Conservation (phyloP, 2,329 filamentous ascomycete genomes). For the Intubia oerlemansii region DNA sequence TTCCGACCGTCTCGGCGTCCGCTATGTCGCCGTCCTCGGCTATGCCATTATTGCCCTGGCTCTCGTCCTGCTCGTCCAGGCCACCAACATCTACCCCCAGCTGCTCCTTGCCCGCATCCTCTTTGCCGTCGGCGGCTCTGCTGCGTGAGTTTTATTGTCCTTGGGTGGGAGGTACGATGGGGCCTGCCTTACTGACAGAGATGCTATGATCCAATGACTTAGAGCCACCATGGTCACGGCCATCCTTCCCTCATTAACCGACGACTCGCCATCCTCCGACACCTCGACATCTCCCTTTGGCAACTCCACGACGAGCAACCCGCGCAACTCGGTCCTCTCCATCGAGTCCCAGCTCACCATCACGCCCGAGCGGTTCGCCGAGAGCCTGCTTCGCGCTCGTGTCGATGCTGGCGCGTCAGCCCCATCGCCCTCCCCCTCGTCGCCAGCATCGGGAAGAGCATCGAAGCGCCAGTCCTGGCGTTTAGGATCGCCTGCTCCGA, state of each 20-base stretch:
- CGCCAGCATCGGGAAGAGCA: slow-evolving; percentile 6
- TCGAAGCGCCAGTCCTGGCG: too few species aligned
- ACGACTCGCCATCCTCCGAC: slow-evolving; percentile 18
- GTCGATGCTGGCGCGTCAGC: slow-evolving; percentile 7
- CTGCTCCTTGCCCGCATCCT: slow-evolving; percentile 64
- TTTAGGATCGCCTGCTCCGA: slow-evolving; percentile 1
- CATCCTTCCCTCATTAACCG: slow-evolving; percentile 54
- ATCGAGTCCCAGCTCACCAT: slow-evolving; percentile 57
- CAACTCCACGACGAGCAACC: slow-evolving; percentile 13
- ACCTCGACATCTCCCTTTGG: slow-evolving; percentile 40
- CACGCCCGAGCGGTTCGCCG: slow-evolving; percentile 37
- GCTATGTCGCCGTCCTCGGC: slow-evolving; percentile 51
- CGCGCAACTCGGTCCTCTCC: slow-evolving; percentile 40
- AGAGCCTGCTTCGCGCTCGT: slow-evolving; percentile 5
- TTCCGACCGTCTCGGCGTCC: slow-evolving; percentile 56
- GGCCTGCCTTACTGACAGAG: too few species aligned
- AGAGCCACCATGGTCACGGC: slow-evolving; percentile 92
- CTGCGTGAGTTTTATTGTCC: slow-evolving; percentile 32
- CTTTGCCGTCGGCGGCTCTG: slow-evolving; percentile 84
- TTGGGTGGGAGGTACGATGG: too few species aligned
- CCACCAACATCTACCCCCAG: slow-evolving; percentile 71
- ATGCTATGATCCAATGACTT: background rate
- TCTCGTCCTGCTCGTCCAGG: slow-evolving; percentile 66
- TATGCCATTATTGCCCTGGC: slow-evolving; percentile 65
- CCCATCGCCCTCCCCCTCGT: slow-evolving; percentile 7